phyloP scores from a whole-genome alignment of 352 stramenopile genomes.

The Peronosclerospora sorghi region DNA sequence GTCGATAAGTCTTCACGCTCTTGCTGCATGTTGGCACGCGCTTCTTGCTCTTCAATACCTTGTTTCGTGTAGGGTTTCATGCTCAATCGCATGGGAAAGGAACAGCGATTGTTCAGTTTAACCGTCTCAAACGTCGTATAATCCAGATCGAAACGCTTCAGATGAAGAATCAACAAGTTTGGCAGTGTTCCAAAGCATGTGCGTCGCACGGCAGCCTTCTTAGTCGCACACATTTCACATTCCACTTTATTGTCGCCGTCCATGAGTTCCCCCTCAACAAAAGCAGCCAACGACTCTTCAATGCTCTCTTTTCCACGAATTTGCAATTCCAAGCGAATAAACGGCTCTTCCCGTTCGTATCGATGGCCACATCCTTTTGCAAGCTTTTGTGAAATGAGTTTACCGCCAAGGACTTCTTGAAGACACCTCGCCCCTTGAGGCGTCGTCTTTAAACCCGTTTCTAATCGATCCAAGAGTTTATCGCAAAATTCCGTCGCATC shows the following conservation, averaged over 20 bases:
- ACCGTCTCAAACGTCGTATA: slow-evolving; percentile 99
- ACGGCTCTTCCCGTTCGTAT: slow-evolving; percentile 94
- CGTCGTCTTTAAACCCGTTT: slow-evolving; percentile 90
- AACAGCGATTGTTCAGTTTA: slow-evolving; percentile 97
- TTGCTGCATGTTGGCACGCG: slow-evolving; percentile 23
- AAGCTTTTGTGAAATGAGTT: slow-evolving; percentile 84
- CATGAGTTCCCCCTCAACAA: slow-evolving; percentile 99
- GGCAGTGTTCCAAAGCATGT: slow-evolving; percentile 93
- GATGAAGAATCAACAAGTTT: slow-evolving; percentile 95
- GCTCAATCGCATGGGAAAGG: slow-evolving; percentile 96
- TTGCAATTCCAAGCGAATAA: slow-evolving; percentile 96
- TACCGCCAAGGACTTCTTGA: slow-evolving; percentile 62
- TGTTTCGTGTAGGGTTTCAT: slow-evolving; percentile 98
- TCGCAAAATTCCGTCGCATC: slow-evolving; percentile 98
- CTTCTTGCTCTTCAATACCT: slow-evolving; percentile 90
- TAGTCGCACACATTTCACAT: slow-evolving; percentile 95
- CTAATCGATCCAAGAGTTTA: slow-evolving; percentile 97
- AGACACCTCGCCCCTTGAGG: slow-evolving; percentile 72
- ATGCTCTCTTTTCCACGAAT: slow-evolving; percentile 98
- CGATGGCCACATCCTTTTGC: slow-evolving; percentile 84
- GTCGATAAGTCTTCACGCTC: slow-evolving; percentile 26
- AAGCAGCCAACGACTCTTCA: slow-evolving; percentile 92
- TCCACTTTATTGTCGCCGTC: slow-evolving; percentile 98
- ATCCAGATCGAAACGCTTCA: slow-evolving; percentile 99
- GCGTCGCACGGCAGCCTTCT: slow-evolving; percentile 93